Conservation (phyloP, 2,329 filamentous ascomycete genomes). For the Fusarium pseudograminearum region DNA sequence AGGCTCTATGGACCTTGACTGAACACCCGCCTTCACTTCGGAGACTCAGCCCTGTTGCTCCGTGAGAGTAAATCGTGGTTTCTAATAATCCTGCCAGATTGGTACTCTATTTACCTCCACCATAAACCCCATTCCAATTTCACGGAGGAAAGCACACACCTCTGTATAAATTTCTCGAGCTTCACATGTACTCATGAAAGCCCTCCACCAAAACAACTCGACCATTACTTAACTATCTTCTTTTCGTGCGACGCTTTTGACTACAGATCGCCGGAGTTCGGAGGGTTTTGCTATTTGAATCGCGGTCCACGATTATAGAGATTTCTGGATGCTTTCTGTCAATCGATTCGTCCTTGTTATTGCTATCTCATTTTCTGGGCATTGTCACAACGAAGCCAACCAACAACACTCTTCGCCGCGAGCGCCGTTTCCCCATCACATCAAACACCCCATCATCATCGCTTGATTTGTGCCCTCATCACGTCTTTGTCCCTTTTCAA, state of each 20-base stretch:
- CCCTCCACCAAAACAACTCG: conserved; percentile 1
- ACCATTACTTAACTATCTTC: conserved; percentile 9
- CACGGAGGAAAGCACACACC: conserved; percentile 26
- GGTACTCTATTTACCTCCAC: conserved; percentile 35
- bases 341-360: conserved; percentile 11
- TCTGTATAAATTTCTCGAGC: conserved; percentile 31
- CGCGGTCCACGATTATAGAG: conserved; percentile 45
- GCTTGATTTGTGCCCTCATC: conserved; percentile 9
- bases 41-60: neutral
- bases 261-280: conserved; percentile 42
- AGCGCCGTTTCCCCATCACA: neutral
- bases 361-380: conserved; percentile 11
- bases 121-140: conserved; percentile 32
- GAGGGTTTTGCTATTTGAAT: conserved; percentile 42
- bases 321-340: conserved; percentile 39
- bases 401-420: neutral
- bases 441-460: conserved; percentile 5
- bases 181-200: conserved; percentile 8
- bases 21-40: conserved; percentile 13
- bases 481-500: conserved; percentile 1
- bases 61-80: conserved; percentile 25
- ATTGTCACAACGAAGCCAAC: conserved; percentile 5
- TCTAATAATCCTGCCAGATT: conserved; percentile 30
- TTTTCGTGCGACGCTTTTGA: conserved; percentile 26
- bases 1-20: conserved; percentile 57